Evolutionary conservation across 2,329 filamentous ascomycete species (phyloP).

Genomic region (Drechmeria coniospora): DNA sequence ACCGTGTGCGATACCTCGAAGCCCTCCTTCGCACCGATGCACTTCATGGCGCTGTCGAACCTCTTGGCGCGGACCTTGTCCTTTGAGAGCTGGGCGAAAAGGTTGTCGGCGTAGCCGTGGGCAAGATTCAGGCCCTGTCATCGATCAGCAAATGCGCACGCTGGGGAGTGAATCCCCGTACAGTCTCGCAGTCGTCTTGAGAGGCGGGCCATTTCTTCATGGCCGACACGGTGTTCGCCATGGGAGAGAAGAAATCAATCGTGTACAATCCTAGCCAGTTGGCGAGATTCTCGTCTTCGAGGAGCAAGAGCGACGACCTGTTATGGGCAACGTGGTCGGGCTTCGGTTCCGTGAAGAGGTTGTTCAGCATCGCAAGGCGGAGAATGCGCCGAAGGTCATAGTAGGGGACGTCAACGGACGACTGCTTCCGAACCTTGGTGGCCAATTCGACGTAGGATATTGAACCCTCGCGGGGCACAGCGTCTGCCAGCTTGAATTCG

Average conservation of each 20-base stretch:
- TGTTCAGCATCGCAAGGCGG: constrained; percentile 22
- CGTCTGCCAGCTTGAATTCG: constrained; percentile 15
- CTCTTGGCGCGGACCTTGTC: constrained; percentile 11
- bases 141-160: too few relatives aligned
- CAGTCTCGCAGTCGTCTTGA: constrained; percentile 19
- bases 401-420: constrained; percentile 18
- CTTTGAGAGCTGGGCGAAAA: constrained; percentile 14
- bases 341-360: constrained; percentile 22
- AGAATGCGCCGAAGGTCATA: constrained; percentile 19
- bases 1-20: constrained; percentile 9
- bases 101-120: constrained; percentile 9
- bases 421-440: constrained; percentile 14
- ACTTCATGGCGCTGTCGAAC: constrained; percentile 17
- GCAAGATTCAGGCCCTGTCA: constrained; percentile 13
- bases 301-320: constrained; percentile 14
- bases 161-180: too few relatives aligned
- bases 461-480: constrained; percentile 11
- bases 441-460: constrained; percentile 14
- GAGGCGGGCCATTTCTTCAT: constrained; percentile 20
- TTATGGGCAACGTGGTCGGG: constrained; percentile 24
- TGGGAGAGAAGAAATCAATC: constrained; percentile 15
- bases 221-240: constrained; percentile 15
- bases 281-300: constrained; percentile 11
- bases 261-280: constrained; percentile 17
- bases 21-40: constrained; percentile 11